Base-by-base conservation (phyloP, 2,329 filamentous ascomycete genomes). In the Colletotrichum tropicicola region DNA sequence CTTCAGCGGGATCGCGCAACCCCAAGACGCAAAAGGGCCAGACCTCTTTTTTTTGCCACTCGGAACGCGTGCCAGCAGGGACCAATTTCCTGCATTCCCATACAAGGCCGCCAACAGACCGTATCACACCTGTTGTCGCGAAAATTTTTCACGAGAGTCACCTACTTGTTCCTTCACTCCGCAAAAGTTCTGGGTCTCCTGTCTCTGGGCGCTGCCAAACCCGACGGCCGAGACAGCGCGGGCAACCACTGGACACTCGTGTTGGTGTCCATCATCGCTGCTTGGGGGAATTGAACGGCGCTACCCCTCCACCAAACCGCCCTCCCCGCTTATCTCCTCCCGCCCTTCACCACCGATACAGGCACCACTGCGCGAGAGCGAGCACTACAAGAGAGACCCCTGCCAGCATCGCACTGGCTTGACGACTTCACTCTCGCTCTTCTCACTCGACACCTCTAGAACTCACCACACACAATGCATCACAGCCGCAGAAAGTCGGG, bases 401-500 rank as follows among this genome's bases (percentile, higher is more conserved):
- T 53, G 54, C 54, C 63, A 57, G 52, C 62, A 53, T 25, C 30
- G 23, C 35, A 35, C 41, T 48, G 48, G 23, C 15, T 13, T 48
- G 23, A 41, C 43, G 30, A 57, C 58, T 47, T 17, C 23, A 23
- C 56, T 53, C 32, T 35, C 32, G 13, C 43, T 69, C 70, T 65
- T 61, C 60, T 52, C 52, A 44, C 51, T 47, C 49, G n/a, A 35
- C 21, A 55, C 47, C 51, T 62, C 54, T 59, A 59, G 68, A 41
- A 57, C 65, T 23, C 39, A 10, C 39, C 30, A 32, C 9, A 47
- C 55, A 53, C 48, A 68, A 88, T 88, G 86, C 84, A 87, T 75
- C 85, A 88, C 74, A 81, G 80, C 64, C 83, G 86, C 71, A 82
- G 83, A 73, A 87, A 82, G 77, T 88, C 86, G 47, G 85, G 86